Conservation (phyloP, 2,329 filamentous ascomycete species). For the Didymosphaeria variabile region DNA sequence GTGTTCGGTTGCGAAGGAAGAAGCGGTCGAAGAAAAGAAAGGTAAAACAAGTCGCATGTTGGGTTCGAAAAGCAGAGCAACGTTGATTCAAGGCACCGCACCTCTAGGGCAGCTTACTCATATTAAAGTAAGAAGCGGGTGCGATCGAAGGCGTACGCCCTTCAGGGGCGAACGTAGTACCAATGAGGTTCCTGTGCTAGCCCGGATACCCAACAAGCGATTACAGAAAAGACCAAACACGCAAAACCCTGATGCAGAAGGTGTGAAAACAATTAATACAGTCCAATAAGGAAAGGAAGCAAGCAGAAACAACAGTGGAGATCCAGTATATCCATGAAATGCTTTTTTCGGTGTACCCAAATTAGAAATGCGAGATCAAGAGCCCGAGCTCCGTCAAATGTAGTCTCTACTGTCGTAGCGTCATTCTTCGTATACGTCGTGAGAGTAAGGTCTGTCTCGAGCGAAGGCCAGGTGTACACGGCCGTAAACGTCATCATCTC, state of each 20-base stretch:
- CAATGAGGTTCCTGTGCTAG: not conserved
- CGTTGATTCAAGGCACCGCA: not conserved
- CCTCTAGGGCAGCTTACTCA: not conserved
- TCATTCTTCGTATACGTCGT: slow-evolving; percentile 53
- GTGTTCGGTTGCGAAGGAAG: slow-evolving; percentile 11
- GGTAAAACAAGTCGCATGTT: slow-evolving; percentile 2
- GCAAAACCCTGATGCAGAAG: slow-evolving; percentile 18
- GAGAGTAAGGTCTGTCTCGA: slow-evolving; percentile 47
- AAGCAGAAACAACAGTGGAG: slow-evolving; percentile 27
- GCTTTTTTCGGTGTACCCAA: slow-evolving; percentile 45
- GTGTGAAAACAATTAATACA: slow-evolving; percentile 25
- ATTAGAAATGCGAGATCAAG: slow-evolving; percentile 40
- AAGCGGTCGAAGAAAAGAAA: slow-evolving; percentile 2
- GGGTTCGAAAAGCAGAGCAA: not conserved
- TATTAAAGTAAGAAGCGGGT: not conserved
- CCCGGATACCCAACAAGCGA: not conserved
- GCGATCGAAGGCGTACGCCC: not conserved
- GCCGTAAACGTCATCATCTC: slow-evolving; percentile 48
- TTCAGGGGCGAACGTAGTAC: not conserved
- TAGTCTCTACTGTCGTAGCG: slow-evolving; percentile 53
- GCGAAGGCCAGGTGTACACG: slow-evolving; percentile 36
- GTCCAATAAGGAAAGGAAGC: slow-evolving; percentile 16
- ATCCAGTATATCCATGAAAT: slow-evolving; percentile 44
- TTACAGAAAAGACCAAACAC: slow-evolving; percentile 12
- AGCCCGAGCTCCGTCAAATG: slow-evolving; percentile 45